Evolutionary conservation across 1,139 yeast genomes (phyloP), one percentile per base, ranked within the genome.

Genomic region (Candida pseudoviswanathii): DNA sequence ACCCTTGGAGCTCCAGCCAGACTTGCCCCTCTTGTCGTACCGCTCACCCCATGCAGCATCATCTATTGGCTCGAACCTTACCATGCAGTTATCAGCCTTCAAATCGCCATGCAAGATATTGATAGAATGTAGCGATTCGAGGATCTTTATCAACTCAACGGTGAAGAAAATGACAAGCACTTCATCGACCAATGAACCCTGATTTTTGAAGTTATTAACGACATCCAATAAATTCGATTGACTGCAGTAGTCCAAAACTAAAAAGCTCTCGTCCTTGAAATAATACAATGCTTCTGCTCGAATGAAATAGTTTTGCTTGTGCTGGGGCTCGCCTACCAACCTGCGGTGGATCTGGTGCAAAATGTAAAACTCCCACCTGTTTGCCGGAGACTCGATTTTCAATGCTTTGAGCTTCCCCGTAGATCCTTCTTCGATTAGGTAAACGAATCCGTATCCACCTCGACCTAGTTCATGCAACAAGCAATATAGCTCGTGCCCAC

Each of bases 31-130:
- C 9, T 67, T 55, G 43, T 60, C 58, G 56, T 71, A 78, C 30
- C 48, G 50, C 43, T 65, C 71, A 39, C 57, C 44, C 53, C 66
- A 62, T 2, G 55, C 55, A 5, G 50, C 54, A 4, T 60, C 54
- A 2, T 54, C 59, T 3, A 58, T 45, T 1, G 51, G 45, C 33
- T 70, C 71, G 40, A 89, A 75, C 39, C 87, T 67, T 0, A 90
- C 63, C 96, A 92, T 88, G 56, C 95, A 87, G 61, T 91, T 91
- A 54, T 89, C 96, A 0, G 96, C 87, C 60, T 87, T 89, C 50
- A 91, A 67, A 63, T 90, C 96, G 1, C 97, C 96, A 67, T 92
- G 97, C 11, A 92, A 72, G 1, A 91, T 81, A 0, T 86, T 85
- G 9, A 79, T 69, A 0, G 68, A 64, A 60, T 92, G 97, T 29